A percentile compares a stretch with the other conserved stretches of the same genome.
These are phyloP conservation scores for Euphorbia peplus DNA, from an alignment of 345 rosid species.

Conservation along the genomic window DNA sequence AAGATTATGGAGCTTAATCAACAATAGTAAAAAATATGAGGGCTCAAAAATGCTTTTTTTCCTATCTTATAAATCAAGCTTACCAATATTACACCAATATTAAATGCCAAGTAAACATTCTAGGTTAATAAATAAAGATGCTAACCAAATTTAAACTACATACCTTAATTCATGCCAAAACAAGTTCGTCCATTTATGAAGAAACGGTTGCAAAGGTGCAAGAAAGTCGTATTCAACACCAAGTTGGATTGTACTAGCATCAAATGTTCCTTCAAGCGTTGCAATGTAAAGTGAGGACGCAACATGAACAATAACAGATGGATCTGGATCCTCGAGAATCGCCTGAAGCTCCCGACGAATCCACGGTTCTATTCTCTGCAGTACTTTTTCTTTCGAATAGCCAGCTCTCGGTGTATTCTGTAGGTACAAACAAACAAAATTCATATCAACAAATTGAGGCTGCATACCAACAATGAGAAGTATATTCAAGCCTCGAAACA, in stretches of 20 bases:
- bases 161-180: conserved; percentile 85
- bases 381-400: conserved; percentile 33
- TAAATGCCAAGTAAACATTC: background rate
- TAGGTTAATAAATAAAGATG: background rate
- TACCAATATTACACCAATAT: background rate
- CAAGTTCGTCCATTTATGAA: conserved; percentile 34
- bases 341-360: conserved; percentile 66
- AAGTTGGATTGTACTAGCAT: conserved; percentile 20
- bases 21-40: too few relatives aligned
- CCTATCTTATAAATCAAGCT: background rate
- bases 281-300: conserved; percentile 51
- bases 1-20: too few relatives aligned
- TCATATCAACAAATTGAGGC: background rate
- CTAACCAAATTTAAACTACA: background rate
- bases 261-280: conserved; percentile 36
- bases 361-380: conserved; percentile 64
- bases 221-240: conserved; percentile 25
- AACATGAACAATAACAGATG: conserved; percentile 62
- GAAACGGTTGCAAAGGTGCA: conserved; percentile 46
- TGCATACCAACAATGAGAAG: background rate
- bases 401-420: conserved; percentile 32
- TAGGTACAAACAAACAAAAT: conserved; percentile 1
- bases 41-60: too few relatives aligned
- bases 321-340: conserved; percentile 65
- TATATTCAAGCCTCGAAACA: background rate